Percentiles rank a stretch among this genome's conserved stretches.
Conservation (phyloP, 345 rosid species). For the Draba incana region DNA sequence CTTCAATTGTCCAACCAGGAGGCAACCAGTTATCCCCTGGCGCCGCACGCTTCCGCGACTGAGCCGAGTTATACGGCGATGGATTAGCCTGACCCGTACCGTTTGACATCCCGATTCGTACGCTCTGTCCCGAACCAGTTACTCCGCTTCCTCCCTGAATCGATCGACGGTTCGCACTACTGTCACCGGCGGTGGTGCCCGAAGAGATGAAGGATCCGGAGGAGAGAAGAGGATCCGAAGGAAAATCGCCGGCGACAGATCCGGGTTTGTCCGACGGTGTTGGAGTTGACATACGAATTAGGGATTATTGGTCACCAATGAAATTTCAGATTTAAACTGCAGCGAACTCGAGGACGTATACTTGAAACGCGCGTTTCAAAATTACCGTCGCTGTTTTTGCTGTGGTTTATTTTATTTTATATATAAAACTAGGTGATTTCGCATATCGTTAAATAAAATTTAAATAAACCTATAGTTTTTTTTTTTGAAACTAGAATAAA, state of each 20-base stretch:
- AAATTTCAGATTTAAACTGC: conserved; percentile 20
- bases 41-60: too few relatives aligned
- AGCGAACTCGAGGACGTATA: neutral
- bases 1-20: conserved; percentile 76
- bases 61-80: neutral
- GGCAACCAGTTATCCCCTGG: conserved; percentile 58
- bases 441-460: too few relatives aligned
- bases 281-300: conserved; percentile 28
- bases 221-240: conserved; percentile 52
- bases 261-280: conserved; percentile 28
- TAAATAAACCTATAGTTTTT: too few relatives aligned
- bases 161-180: conserved; percentile 1
- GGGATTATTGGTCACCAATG: conserved; percentile 3
- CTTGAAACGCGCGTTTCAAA: too few relatives aligned
- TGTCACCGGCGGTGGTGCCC: conserved; percentile 19
- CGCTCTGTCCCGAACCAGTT: too few relatives aligned
- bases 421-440: too few relatives aligned
- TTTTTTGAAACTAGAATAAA: too few relatives aligned
- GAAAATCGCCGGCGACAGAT: conserved; percentile 30
- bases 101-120: too few relatives aligned
- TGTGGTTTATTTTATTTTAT: too few relatives aligned
- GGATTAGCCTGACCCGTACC: neutral
- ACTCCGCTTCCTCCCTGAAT: too few relatives aligned
- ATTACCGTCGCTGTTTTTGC: too few relatives aligned
- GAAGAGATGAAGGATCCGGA: conserved; percentile 51